Evolutionary conservation across 2,329 filamentous ascomycete genomes (phyloP).

Genomic region (Xylaria sp.): DNA sequence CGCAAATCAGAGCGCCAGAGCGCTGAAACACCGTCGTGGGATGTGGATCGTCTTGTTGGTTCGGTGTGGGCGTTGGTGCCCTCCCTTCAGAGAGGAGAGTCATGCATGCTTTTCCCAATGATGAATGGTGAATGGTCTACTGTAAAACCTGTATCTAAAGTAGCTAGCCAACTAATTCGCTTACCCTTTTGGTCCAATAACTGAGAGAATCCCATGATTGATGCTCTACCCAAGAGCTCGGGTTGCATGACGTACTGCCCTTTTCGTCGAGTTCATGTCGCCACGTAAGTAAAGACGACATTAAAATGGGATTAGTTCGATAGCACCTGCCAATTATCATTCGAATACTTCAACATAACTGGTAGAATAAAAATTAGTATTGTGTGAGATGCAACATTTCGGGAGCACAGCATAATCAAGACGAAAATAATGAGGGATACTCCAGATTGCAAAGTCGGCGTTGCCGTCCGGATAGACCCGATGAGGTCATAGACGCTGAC

Average conservation of each 20-base stretch:
- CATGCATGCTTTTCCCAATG: constrained; percentile 17
- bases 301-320: background rate
- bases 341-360: background rate
- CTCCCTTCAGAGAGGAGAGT: constrained; percentile 7
- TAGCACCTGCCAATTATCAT: background rate
- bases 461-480: constrained; percentile 30
- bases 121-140: background rate
- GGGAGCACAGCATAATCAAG: constrained; percentile 16
- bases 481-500: background rate
- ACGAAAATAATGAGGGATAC: constrained; percentile 30
- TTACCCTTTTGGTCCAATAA: background rate
- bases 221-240: background rate
- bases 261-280: background rate
- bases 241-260: background rate
- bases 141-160: background rate
- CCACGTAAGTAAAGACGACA: background rate
- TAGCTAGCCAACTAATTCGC: background rate
- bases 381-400: constrained; percentile 14
- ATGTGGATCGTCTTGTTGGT: constrained; percentile 32
- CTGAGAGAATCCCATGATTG: background rate
- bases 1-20: constrained; percentile 37
- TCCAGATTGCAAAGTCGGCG: constrained; percentile 22
- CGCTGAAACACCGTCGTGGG: constrained; percentile 18
- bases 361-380: constrained; percentile 8
- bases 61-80: constrained; percentile 21